Percentiles rank a stretch among this genome's conserved stretches.
phyloP scores from a whole-genome alignment of 148 eudicot genomes.

The Fagopyrum homotropicum region DNA sequence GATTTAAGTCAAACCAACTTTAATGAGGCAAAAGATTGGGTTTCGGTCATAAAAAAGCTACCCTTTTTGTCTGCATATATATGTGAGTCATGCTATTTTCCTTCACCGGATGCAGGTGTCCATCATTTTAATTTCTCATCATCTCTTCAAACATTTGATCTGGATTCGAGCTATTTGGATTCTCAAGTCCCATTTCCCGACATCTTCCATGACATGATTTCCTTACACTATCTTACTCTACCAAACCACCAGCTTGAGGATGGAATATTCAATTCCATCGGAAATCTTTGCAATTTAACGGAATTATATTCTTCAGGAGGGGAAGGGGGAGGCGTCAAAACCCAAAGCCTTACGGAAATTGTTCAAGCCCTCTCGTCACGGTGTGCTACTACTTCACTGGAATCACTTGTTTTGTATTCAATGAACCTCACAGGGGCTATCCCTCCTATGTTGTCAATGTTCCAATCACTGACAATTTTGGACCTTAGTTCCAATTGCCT shows the following conservation, averaged over 20 bases:
- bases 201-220: no score
- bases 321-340: neutral
- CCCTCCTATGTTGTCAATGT: neutral
- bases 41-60: neutral
- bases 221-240: no score
- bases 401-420: neutral
- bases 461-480: neutral
- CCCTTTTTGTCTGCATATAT: neutral
- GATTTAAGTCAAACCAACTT: neutral
- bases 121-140: neutral
- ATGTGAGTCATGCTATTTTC: no score
- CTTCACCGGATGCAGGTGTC: no score
- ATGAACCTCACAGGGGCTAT: neutral
- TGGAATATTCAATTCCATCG: neutral
- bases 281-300: neutral
- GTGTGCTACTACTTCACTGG: neutral
- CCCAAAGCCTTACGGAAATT: neutral
- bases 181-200: neutral
- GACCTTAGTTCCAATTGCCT: neutral
- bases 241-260: no score
- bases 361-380: neutral
- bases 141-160: neutral
- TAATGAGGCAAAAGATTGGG: neutral
- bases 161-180: neutral
- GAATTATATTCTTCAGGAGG: neutral